A percentile compares a stretch with the other conserved stretches of the same genome.
phyloP scores from a whole-genome alignment of 2,329 filamentous ascomycete genomes.

The Coccinonectria pachysandricola region DNA sequence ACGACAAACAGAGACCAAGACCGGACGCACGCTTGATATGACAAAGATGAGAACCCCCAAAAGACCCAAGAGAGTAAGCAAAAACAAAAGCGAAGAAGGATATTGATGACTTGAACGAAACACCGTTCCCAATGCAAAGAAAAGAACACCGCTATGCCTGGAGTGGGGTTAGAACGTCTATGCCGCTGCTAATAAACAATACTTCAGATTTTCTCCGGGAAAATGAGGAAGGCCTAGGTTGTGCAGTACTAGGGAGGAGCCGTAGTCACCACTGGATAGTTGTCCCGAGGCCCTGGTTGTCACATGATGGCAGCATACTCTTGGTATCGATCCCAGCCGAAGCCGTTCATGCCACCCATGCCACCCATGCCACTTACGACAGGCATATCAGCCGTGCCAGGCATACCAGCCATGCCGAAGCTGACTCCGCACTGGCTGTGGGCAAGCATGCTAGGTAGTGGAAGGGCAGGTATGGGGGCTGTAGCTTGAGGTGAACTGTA shows the following conservation, averaged over 20 bases:
- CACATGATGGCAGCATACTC: constrained; percentile 85
- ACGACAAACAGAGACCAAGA: constrained; percentile 23
- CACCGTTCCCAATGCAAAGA: constrained; percentile 33
- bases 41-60: constrained; percentile 22
- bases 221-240: constrained; percentile 21
- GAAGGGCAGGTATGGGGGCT: constrained; percentile 64
- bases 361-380: constrained; percentile 53
- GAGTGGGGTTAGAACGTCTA: constrained; percentile 25
- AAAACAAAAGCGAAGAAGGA: constrained; percentile 21
- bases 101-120: constrained; percentile 27
- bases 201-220: constrained; percentile 24
- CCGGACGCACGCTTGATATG: constrained; percentile 35
- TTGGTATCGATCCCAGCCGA: constrained; percentile 79
- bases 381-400: constrained; percentile 47
- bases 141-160: constrained; percentile 32
- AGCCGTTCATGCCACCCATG: constrained; percentile 37
- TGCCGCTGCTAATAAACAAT: constrained; percentile 27
- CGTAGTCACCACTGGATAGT: constrained; percentile 38
- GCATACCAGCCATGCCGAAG: constrained; percentile 51
- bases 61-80: constrained; percentile 27
- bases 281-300: constrained; percentile 46
- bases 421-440: constrained; percentile 70
- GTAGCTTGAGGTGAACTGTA: constrained; percentile 71
- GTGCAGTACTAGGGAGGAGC: constrained; percentile 31
- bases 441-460: constrained; percentile 77